Conservation (phyloP, 2,329 filamentous ascomycete species). For the Curvularia spicifera region DNA sequence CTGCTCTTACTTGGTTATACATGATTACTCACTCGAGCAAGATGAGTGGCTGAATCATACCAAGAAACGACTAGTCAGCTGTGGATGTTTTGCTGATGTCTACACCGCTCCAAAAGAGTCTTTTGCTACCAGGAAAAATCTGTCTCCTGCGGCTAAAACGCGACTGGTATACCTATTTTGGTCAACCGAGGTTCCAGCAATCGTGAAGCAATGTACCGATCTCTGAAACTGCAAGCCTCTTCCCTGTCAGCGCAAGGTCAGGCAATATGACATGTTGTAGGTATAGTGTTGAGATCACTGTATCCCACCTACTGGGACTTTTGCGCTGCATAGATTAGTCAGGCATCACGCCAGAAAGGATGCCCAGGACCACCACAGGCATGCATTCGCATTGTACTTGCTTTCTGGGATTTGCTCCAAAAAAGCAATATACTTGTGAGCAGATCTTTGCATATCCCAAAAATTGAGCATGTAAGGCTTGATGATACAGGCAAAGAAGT, state of each 20-base stretch:
- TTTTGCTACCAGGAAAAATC: background rate
- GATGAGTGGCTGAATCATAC: background rate
- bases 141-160: background rate
- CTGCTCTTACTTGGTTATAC: conserved; percentile 53
- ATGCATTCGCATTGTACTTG: background rate
- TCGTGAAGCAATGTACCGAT: background rate
- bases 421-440: background rate
- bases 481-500: background rate
- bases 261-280: background rate
- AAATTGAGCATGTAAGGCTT: background rate
- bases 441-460: background rate
- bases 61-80: background rate
- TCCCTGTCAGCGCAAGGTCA: background rate
- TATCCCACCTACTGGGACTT: background rate
- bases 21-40: background rate
- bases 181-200: background rate
- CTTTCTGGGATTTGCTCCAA: background rate
- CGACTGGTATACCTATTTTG: background rate
- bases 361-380: background rate
- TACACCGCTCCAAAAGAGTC: background rate
- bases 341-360: background rate
- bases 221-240: background rate
- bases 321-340: background rate
- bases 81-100: background rate
- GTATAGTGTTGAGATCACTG: background rate